Evolutionary conservation across 2,329 filamentous ascomycete species (phyloP).

Genomic region (Aspergillus nomiae): DNA sequence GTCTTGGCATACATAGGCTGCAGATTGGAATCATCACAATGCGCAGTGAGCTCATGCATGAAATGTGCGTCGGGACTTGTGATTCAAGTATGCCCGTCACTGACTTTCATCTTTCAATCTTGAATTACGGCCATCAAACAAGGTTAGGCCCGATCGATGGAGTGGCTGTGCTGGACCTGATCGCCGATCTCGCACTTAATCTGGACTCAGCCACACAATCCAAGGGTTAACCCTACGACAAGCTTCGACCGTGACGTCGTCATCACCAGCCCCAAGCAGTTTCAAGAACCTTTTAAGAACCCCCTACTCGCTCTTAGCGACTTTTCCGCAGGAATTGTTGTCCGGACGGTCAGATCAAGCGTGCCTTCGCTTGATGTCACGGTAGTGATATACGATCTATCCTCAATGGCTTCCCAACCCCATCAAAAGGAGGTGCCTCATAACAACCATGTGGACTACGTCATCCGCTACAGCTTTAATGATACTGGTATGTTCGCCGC

Average conservation of each 20-base stretch:
- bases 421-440: slow-evolving; percentile 38
- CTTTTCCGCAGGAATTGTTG: neutral
- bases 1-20: neutral
- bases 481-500: slow-evolving; percentile 57
- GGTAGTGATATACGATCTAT: neutral
- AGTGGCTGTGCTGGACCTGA: neutral
- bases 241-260: slow-evolving; percentile 8
- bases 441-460: slow-evolving; percentile 82
- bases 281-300: neutral
- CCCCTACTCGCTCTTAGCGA: neutral
- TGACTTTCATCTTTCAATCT: neutral
- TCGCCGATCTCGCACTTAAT: neutral
- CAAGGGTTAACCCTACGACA: slow-evolving; percentile 5
- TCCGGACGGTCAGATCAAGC: neutral
- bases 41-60: neutral
- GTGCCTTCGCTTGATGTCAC: neutral
- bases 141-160: neutral
- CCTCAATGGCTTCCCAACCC: slow-evolving; percentile 31
- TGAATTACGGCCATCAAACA: neutral
- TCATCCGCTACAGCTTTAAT: slow-evolving; percentile 76
- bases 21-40: neutral
- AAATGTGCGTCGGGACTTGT: neutral
- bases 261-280: neutral
- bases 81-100: neutral
- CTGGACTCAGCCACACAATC: neutral